Evolutionary conservation across 164 flowering plant species (phyloP).

Genomic region (Echeveria elegans): DNA sequence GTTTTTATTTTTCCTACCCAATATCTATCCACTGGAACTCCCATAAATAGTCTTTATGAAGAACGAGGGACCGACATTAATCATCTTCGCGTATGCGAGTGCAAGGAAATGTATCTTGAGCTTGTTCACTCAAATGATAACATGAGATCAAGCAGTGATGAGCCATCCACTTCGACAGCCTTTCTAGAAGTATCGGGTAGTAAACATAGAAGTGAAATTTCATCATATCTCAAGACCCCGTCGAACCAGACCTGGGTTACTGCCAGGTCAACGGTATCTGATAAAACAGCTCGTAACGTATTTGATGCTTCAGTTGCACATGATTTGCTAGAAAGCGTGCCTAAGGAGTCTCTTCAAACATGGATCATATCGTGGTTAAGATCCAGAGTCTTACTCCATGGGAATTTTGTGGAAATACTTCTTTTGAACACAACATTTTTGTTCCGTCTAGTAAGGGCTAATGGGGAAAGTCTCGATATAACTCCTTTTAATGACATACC

Average conservation of each 20-base stretch:
- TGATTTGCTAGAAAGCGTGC: conserved; percentile 39
- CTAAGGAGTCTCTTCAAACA: conserved; percentile 43
- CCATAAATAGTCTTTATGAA: conserved; percentile 19
- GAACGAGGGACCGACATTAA: conserved; percentile 9
- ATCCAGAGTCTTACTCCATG: conserved; percentile 46
- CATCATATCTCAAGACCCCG: conserved; percentile 65
- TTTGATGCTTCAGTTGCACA: conserved; percentile 27
- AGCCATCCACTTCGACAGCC: conserved; percentile 10
- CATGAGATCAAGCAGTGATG: conserved; percentile 7
- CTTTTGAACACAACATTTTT: conserved; percentile 31
- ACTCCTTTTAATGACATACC: conserved; percentile 12
- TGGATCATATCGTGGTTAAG: conserved; percentile 45
- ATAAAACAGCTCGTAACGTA: conserved; percentile 19
- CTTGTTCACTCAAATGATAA: conserved; percentile 22
- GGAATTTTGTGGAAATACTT: conserved; percentile 65
- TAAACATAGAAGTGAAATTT: conserved; percentile 20
- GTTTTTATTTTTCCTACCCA: conserved; percentile 48
- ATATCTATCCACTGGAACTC: conserved; percentile 13
- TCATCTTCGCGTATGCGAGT: conserved; percentile 19
- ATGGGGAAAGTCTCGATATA: conserved; percentile 15
- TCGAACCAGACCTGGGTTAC: conserved; percentile 21
- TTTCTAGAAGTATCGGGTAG: conserved; percentile 15
- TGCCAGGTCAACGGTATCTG: conserved; percentile 16
- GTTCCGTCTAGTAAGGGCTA: conserved; percentile 45
- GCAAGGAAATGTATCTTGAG: conserved; percentile 56